Base-by-base conservation (phyloP, 805 yeast genomes). In the Millerozyma miso region DNA sequence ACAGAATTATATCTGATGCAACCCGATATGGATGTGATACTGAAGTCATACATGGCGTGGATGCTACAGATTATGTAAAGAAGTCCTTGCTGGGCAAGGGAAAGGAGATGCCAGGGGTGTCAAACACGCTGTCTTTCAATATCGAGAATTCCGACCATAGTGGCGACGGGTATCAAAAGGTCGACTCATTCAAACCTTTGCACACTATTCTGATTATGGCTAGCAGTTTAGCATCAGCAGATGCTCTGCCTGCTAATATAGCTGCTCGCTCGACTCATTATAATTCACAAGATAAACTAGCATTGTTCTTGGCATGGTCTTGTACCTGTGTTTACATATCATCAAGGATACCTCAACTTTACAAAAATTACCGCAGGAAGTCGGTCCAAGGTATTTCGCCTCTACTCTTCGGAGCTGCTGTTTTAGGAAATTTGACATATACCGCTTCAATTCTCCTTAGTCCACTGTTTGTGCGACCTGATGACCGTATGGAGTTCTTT, bases 321-420 rank as follows among this genome's bases (percentile, higher is more conserved):
- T 88, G 96, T 48, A 86, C 95, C 0, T 52, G 63, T 4, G 79
- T 87, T 41, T 90, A 91, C 57, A 74, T 88, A 36, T 68, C 80
- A 8, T 85, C 96, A 2, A 73, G 98, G 47, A 60, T 88, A 37
- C 98, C 98, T 1, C 98, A 90, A 58, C 67, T 90, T 39, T 66
- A 75, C 56, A 88, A 85, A 59, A 90, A 90, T 63, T 83, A 79
- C 58, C 53, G 67, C 40, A 71, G 96, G 33, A 85, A 86, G 58
- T 86, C 96, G 1, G 93, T 95, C 0, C 83, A 84, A 29, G 97
- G 97, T 2, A 71, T 89, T 2, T 85, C 97, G 1, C 88, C 95
- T 17, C 62, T 85, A 36, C 69, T 89, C 18, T 90, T 90, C 60
- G 78, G 78, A 8, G 79, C 91, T 15, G 95, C 97, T 1, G 67